These are phyloP conservation scores for Phyllosticta ampelicida DNA, from an alignment of 2,329 filamentous ascomycete genomes.

Conservation along the genomic window DNA sequence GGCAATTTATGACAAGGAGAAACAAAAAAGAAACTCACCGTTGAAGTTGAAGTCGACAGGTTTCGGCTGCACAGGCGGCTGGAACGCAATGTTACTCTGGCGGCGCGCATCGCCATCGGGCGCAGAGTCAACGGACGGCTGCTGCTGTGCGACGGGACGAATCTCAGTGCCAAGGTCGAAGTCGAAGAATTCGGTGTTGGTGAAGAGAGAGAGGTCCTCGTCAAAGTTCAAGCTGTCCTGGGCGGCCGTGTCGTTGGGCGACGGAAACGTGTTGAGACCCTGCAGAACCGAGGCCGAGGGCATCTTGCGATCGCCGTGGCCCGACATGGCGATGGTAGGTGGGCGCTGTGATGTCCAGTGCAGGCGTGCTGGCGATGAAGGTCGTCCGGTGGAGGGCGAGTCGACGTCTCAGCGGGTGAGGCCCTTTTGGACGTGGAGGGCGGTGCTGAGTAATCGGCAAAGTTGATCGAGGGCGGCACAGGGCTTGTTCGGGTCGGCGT, in stretches of 20 bases:
- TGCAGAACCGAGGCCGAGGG: constrained; percentile 83
- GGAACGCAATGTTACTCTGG: constrained; percentile 11
- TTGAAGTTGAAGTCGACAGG: constrained; percentile 26
- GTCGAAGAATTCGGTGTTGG: constrained; percentile 50
- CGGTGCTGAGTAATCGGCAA: constrained; percentile 9
- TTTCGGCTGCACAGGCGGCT: constrained; percentile 8
- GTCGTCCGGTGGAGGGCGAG: not conserved
- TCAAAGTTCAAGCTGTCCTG: constrained; percentile 28
- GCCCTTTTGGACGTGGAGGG: not conserved
- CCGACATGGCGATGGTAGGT: constrained; percentile 50
- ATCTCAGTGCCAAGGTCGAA: constrained; percentile 45
- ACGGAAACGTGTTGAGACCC: constrained; percentile 63
- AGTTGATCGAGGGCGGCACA: not conserved
- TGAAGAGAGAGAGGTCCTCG: constrained; percentile 43
- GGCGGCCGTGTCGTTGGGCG: constrained; percentile 21
- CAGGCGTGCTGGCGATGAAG: constrained; percentile 2
- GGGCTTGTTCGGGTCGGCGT: not conserved
- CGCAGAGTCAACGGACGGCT: constrained; percentile 20
- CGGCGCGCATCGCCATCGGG: constrained; percentile 15
- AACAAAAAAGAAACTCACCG: constrained; percentile 18
- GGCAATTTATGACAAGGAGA: constrained; percentile 8
- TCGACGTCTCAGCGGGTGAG: constrained; percentile 7
- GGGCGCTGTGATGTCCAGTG: constrained; percentile 23
- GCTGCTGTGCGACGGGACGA: constrained; percentile 11
- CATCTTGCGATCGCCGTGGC: constrained; percentile 63